Base-by-base conservation (phyloP, 1,284 basidiomycete species). In the Testicularia cyperi region DNA sequence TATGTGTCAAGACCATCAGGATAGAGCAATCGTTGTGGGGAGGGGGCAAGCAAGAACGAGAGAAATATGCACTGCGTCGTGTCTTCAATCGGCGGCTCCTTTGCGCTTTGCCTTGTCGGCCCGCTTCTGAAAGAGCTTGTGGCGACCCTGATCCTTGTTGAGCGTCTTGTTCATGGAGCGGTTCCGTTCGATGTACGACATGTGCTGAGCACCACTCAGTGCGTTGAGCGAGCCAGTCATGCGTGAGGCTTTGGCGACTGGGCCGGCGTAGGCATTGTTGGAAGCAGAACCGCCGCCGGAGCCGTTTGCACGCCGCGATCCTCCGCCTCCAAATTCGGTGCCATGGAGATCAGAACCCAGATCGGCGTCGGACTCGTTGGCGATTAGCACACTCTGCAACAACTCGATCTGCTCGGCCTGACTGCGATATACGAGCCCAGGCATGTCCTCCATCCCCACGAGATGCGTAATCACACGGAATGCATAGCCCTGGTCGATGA, bases 401-500 rank as follows among this genome's bases (percentile, higher is more conserved):
- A 98, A 83, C 75, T 95, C 92, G 58, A 98, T 94, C 80, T 98
- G 95, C 75, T 95, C 88, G 62, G 89, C 85, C 72, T 85, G 85
- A 30, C 88, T 90, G 68, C 84, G 85, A 81, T 95, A 98, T 39
- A 97, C 94, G 45, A 98, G 82, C 64, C 90, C 88, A 1, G 88
- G 86, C 72, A 95, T 82, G 35, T 84, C 81, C 53, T 95, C 86
- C 36, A 96, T 82, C 2, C 95, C 95, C 58, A 95, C 90, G 18
- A 99, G 84, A 69, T 95, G 90, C 7, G 95, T 98, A 78, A 99
- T 98, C 44, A 98, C 94, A 78, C 97, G 96, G 84, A 98, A 98
- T 2, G 92, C 89, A 78, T 98, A 98, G 1, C 92, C 92, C 79
- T 96, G 88, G 78, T 98, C 95, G 71, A 99, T 95, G 64, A 99